A percentile compares a stretch with the other conserved stretches of the same genome.
Evolutionary conservation across 768 basidiomycete species (phyloP).

Genomic region (Pisolithus tinctorius): DNA sequence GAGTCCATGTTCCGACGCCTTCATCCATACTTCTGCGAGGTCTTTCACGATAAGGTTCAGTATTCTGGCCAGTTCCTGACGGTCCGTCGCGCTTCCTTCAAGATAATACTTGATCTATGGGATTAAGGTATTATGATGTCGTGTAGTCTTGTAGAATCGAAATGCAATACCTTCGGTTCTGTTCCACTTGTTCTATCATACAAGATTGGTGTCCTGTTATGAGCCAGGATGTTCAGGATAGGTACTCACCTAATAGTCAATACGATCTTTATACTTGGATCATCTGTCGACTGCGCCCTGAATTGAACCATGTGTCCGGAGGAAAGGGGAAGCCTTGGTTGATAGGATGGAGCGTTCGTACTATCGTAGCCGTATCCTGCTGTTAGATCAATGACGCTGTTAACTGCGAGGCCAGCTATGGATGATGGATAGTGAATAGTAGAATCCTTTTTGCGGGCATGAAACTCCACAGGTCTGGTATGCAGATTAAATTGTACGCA

Average conservation of each 20-base stretch:
- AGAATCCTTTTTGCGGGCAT: constrained; percentile 9
- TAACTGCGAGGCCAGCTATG: constrained; percentile 56
- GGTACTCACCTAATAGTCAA: constrained; percentile 60
- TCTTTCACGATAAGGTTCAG: constrained; percentile 55
- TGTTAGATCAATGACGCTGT: constrained; percentile 69
- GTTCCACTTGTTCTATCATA: constrained; percentile 73
- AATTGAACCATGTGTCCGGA: constrained; percentile 86
- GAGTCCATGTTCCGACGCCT: constrained; percentile 47
- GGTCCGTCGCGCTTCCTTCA: constrained; percentile 63
- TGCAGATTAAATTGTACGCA: constrained; percentile 6
- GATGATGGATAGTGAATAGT: constrained; percentile 43
- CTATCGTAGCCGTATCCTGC: constrained; percentile 60
- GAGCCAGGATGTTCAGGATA: neutral
- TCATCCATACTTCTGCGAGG: constrained; percentile 62
- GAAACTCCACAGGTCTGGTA: neutral
- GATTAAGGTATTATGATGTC: neutral
- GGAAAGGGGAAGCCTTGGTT: constrained; percentile 61
- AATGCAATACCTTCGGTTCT: constrained; percentile 65
- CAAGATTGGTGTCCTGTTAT: neutral
- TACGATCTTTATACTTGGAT: constrained; percentile 42
- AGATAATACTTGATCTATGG: constrained; percentile 80
- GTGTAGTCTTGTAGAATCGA: neutral
- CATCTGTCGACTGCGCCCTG: constrained; percentile 38
- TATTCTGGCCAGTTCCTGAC: constrained; percentile 36
- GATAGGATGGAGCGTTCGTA: constrained; percentile 56